A percentile compares a stretch with the other conserved stretches of the same genome.
These are phyloP conservation scores for Lipomyces anomalus DNA, from an alignment of 805 yeast genomes.

Conservation along the genomic window DNA sequence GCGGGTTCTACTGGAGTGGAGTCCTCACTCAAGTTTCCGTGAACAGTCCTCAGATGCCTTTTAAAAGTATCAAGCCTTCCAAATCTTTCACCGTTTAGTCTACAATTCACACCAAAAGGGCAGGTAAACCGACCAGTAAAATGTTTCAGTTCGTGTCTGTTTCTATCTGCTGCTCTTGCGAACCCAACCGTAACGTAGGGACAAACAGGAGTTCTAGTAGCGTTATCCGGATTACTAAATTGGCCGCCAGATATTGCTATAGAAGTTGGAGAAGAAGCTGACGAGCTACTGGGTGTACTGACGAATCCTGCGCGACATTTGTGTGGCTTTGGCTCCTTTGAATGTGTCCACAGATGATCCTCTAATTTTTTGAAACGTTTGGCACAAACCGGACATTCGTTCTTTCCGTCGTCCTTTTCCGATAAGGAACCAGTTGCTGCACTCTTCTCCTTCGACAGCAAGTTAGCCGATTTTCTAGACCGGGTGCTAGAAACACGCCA, in stretches of 20 bases:
- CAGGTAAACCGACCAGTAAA: slow-evolving; percentile 16
- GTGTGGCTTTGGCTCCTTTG: slow-evolving; percentile 16
- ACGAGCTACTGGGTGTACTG: not conserved
- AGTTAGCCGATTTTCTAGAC: no score
- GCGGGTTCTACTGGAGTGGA: no score
- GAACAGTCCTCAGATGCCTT: slow-evolving; percentile 18
- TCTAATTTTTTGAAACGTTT: slow-evolving; percentile 18
- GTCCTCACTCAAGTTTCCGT: no score
- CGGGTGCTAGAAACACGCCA: no score
- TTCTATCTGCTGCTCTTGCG: slow-evolving; percentile 18
- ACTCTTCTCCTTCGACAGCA: no score
- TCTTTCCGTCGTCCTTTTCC: slow-evolving; percentile 19
- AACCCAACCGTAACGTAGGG: slow-evolving; percentile 15
- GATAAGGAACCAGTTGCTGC: no score
- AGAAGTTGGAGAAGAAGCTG: not conserved
- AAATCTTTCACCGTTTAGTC: slow-evolving; percentile 13
- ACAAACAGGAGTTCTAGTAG: slow-evolving; percentile 10
- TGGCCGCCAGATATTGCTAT: not conserved
- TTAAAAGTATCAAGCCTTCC: slow-evolving; percentile 19
- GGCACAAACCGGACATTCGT: slow-evolving; percentile 12
- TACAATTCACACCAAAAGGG: slow-evolving; percentile 14
- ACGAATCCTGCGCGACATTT: slow-evolving; percentile 13
- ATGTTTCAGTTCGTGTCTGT: slow-evolving; percentile 16
- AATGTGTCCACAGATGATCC: slow-evolving; percentile 19
- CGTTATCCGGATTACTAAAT: slow-evolving; percentile 3